These are phyloP conservation scores for Pyrenophora tritici-repentis DNA, from an alignment of 2,329 filamentous ascomycete species.

Conservation along the genomic window DNA sequence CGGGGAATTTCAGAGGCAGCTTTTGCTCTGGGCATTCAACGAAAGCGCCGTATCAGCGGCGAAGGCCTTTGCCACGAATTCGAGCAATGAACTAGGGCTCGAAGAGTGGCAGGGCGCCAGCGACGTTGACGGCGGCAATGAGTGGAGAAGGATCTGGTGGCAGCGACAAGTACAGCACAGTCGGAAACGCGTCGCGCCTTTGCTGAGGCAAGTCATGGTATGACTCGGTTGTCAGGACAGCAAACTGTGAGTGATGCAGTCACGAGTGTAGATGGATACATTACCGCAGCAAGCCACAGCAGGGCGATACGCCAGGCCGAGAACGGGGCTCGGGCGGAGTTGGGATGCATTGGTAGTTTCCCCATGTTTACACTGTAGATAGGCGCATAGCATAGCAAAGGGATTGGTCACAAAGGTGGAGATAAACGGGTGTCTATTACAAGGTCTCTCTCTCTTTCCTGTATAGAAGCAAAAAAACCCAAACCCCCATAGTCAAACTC, in stretches of 20 bases:
- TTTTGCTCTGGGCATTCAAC: slow-evolving; percentile 68
- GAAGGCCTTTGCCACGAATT: slow-evolving; percentile 58
- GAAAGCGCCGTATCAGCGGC: slow-evolving; percentile 57
- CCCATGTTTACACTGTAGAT: slow-evolving; percentile 23
- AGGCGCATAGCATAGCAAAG: too few relatives aligned
- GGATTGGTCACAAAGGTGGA: too few relatives aligned
- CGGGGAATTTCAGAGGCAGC: slow-evolving; percentile 66
- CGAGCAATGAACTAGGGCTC: slow-evolving; percentile 60
- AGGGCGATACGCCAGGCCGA: slow-evolving; percentile 17
- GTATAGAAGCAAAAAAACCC: too few relatives aligned
- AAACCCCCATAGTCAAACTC: too few relatives aligned
- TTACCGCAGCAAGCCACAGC: slow-evolving; percentile 8
- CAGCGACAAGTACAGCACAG: slow-evolving; percentile 65
- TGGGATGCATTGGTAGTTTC: slow-evolving; percentile 19
- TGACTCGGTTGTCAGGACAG: slow-evolving; percentile 8
- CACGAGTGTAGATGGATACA: not conserved
- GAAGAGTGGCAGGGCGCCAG: slow-evolving; percentile 58
- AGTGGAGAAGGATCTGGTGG: slow-evolving; percentile 67
- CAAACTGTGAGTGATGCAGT: slow-evolving; percentile 4
- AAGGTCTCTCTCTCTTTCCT: too few relatives aligned
- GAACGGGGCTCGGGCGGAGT: slow-evolving; percentile 22
- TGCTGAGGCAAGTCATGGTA: slow-evolving; percentile 56
- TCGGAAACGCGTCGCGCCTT: slow-evolving; percentile 66
- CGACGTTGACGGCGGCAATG: slow-evolving; percentile 46
- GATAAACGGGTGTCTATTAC: too few relatives aligned